Evolutionary conservation across 306 rosid species (phyloP).

Genomic region (Luffa aegyptiaca): DNA sequence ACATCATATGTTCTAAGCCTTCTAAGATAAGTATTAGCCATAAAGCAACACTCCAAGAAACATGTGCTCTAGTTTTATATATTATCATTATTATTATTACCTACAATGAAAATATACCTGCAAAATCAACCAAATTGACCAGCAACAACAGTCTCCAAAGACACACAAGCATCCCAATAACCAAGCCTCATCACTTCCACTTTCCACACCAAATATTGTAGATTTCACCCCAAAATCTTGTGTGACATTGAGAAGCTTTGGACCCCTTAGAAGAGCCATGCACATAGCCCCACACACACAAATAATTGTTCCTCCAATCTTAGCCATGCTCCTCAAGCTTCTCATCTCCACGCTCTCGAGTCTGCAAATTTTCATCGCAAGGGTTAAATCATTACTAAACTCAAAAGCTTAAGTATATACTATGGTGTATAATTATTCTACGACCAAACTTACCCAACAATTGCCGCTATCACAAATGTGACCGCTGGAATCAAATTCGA

Average conservation of each 20-base stretch:
- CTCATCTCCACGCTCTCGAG: constrained; percentile 34
- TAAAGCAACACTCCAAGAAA: too few relatives aligned
- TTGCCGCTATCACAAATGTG: constrained; percentile 45
- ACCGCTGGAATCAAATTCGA: constrained; percentile 55
- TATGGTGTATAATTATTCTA: too few relatives aligned
- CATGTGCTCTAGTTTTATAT: too few relatives aligned
- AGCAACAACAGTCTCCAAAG: constrained; percentile 12
- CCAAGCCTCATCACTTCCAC: constrained; percentile 16
- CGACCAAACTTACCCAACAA: constrained; percentile 28
- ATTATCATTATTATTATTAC: too few relatives aligned
- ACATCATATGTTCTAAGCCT: too few relatives aligned
- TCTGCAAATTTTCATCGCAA: constrained; percentile 12
- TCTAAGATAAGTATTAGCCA: too few relatives aligned
- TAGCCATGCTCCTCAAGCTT: constrained; percentile 44
- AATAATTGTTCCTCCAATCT: constrained; percentile 41
- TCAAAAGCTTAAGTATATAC: too few relatives aligned
- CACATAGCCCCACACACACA: constrained; percentile 59
- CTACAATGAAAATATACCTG: constrained; percentile 3
- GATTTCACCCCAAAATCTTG: constrained; percentile 17
- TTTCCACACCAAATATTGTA: constrained; percentile 14
- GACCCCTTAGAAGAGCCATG: constrained; percentile 56
- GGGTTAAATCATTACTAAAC: too few relatives aligned
- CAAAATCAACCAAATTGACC: constrained; percentile 19
- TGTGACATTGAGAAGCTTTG: constrained; percentile 30
- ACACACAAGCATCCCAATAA: constrained; percentile 11